Evolutionary conservation across 129 eudicot species (phyloP), one percentile per base, ranked within the genome.

Genomic region (Glebionis coronaria): DNA sequence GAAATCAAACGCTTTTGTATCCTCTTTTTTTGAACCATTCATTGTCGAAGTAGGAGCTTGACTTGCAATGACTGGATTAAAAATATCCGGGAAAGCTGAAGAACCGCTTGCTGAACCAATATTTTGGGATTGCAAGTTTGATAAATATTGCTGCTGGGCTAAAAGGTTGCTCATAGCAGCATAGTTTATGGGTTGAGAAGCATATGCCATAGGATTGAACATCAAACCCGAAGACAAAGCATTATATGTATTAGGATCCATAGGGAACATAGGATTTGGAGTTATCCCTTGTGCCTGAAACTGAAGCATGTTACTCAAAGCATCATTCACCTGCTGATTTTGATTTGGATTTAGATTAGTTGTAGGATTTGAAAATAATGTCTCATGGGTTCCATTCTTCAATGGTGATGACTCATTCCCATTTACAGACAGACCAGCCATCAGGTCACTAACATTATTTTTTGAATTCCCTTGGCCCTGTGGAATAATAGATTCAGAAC

Each of bases 1-100:
- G 77, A 93, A 93, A 76, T 93, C 98, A 77, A 93, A 93, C 5
- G 98, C 98, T 79, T 79, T 84, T 8, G 95, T 83, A 2, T 88
- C 98, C 69, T 88, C 96, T 80, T 83, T 87, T 84, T 87, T 92
- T 2, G 95, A 63, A 68, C 68, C 75, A 62, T 84, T 92, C 86
- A 84, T 83, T 74, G 78, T 68, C 29, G 87, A 73, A 65, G 78
- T 80, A 23, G 96, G 81, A 70, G 78, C 71, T 78, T 84, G 91
- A 73, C 68, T 73, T 29, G 86, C 86, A 51, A 77, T 51, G 61
- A 28, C 65, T 67, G 98, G 85, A 79, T 86, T 88, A 70, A 93
- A 93, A 51, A 88, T 82, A 82, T 93, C 96, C 4, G 96, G 98
- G 53, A 83, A 67, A 27, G 95, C 78, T 18, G 98, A 79, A 59